A percentile compares a stretch with the other conserved stretches of the same genome.
Evolutionary conservation across 2,329 filamentous ascomycete genomes (phyloP).

Genomic region (Neonectria neomacrospora): DNA sequence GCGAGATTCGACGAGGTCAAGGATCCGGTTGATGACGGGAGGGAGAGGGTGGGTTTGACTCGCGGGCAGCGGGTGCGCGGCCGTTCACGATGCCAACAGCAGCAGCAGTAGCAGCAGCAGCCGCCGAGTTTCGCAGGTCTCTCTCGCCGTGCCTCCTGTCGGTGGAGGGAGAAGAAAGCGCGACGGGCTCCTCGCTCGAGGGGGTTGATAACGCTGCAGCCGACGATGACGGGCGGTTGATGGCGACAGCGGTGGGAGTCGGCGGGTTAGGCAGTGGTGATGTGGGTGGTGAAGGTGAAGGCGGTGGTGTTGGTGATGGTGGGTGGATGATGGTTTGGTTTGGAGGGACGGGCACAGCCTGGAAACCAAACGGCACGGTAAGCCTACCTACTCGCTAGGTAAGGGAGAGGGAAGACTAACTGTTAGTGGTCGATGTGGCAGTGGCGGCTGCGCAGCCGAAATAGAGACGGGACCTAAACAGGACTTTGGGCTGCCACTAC

Average conservation of each 20-base stretch:
- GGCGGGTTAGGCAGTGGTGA: conserved; percentile 16
- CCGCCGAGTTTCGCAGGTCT: conserved; percentile 16
- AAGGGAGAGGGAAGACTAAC: background rate
- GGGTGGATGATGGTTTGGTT: conserved; percentile 18
- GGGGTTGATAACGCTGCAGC: conserved; percentile 2
- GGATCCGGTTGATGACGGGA: background rate
- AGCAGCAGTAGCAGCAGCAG: conserved; percentile 7
- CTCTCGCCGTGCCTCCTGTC: conserved; percentile 16
- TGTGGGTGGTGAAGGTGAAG: conserved; percentile 10
- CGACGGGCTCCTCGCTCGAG: background rate
- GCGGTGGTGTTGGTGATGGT: conserved; percentile 27
- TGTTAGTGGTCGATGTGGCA: conserved; percentile 22
- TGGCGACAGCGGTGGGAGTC: conserved; percentile 4
- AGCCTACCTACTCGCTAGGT: background rate
- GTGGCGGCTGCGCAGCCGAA: conserved; percentile 19
- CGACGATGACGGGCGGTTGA: background rate
- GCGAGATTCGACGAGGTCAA: conserved; percentile 3
- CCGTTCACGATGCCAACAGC: conserved; percentile 20
- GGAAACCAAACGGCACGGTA: background rate
- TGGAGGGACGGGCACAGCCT: conserved; percentile 14
- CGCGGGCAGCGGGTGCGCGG: conserved; percentile 6
- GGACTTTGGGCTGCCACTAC: conserved; percentile 2
- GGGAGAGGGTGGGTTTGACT: conserved; percentile 7
- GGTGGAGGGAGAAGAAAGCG: conserved; percentile 8
- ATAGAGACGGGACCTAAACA: conserved; percentile 19